Evolutionary conservation across 345 rosid species (phyloP).

Genomic region (Aquilaria malaccensis): DNA sequence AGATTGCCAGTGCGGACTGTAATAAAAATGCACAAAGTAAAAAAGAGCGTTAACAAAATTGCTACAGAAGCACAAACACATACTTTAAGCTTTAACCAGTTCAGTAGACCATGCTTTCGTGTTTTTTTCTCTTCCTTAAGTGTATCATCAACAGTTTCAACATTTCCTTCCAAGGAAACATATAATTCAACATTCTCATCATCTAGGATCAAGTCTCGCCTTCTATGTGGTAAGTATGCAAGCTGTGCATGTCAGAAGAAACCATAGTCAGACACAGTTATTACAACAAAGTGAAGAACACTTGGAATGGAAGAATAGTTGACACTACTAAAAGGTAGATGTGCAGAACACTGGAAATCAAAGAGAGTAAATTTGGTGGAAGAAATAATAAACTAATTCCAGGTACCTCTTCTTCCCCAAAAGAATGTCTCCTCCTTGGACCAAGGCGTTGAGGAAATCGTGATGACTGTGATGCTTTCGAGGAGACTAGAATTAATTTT

Average conservation of each 20-base stretch:
- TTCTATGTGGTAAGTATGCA: conserved; percentile 93
- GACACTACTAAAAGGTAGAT: conserved; percentile 2
- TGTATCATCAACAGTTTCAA: conserved; percentile 50
- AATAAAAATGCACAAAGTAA: too few species aligned
- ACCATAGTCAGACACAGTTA: conserved; percentile 19
- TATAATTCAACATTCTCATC: conserved; percentile 78
- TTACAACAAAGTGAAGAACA: conserved; percentile 18
- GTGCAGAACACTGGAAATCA: conserved; percentile 5
- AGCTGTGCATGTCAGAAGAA: conserved; percentile 47
- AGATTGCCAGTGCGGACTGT: too few species aligned
- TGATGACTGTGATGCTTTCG: conserved; percentile 74
- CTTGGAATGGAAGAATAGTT: not conserved
- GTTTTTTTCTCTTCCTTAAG: conserved; percentile 79
- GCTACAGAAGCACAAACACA: conserved; percentile 3
- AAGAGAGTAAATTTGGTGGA: not conserved
- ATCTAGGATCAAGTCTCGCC: conserved; percentile 86
- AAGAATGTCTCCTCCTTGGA: conserved; percentile 96
- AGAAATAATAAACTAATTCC: conserved; percentile 4
- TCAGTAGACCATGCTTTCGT: conserved; percentile 82
- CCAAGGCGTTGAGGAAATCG: conserved; percentile 61
- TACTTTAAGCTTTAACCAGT: conserved; percentile 96
- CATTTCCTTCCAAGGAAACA: conserved; percentile 64
- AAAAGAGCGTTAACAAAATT: too few species aligned
- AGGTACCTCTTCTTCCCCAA: conserved; percentile 99
- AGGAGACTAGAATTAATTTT: conserved; percentile 90